A percentile compares a stretch with the other conserved stretches of the same genome.
Conservation (phyloP, 352 stramenopile species). For the Albugo laibachii region DNA sequence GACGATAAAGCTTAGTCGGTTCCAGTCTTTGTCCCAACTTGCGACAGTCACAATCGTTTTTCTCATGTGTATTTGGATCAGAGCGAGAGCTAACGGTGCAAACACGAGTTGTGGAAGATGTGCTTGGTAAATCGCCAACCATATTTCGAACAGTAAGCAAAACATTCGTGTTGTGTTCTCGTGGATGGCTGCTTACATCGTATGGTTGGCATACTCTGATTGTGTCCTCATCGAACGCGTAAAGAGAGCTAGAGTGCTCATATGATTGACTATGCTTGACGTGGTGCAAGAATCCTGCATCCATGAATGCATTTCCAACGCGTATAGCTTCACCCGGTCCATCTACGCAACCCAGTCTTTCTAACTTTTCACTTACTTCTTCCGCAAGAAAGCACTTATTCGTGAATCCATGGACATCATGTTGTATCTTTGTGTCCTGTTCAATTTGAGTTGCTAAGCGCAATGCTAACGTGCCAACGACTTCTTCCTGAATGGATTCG, state of each 20-base stretch:
- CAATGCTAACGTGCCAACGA: conserved; percentile 23
- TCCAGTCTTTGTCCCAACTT: conserved; percentile 1
- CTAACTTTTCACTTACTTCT: conserved; percentile 15
- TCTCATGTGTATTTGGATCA: background rate
- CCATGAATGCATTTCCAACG: conserved; percentile 26
- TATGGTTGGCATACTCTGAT: conserved; percentile 11
- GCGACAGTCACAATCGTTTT: conserved; percentile 14
- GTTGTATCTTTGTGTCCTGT: conserved; percentile 5
- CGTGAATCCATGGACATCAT: conserved; percentile 2
- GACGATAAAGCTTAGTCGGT: conserved; percentile 1
- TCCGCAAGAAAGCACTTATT: conserved; percentile 17
- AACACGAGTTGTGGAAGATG: background rate
- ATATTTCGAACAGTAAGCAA: background rate
- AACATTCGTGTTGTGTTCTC: background rate
- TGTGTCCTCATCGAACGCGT: conserved; percentile 35
- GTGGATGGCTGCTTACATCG: background rate
- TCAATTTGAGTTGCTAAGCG: conserved; percentile 11
- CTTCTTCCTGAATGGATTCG: conserved; percentile 41
- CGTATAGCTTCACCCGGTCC: conserved; percentile 13
- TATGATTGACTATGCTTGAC: conserved; percentile 17
- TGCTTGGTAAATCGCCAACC: background rate
- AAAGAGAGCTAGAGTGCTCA: conserved; percentile 12
- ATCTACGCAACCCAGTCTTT: conserved; percentile 11
- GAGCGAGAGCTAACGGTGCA: background rate
- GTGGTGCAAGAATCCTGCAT: conserved; percentile 24